Conservation (phyloP, 768 basidiomycete species). For the Daedaleopsis sinensis region DNA sequence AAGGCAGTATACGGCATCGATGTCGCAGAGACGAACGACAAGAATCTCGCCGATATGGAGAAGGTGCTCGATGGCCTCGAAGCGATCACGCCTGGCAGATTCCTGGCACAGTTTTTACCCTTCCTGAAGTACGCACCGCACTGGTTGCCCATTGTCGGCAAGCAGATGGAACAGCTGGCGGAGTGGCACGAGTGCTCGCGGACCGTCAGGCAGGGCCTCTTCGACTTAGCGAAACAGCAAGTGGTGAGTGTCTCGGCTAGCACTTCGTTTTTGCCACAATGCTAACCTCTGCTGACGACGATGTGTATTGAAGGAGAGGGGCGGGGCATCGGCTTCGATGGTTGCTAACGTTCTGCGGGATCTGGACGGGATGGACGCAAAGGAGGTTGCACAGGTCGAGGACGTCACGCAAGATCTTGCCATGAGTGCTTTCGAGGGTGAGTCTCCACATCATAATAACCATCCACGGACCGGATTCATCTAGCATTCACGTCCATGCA, state of each 20-base stretch:
- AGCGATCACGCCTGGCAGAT: background rate
- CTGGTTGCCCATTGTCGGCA: slow-evolving; percentile 10
- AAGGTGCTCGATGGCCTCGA: slow-evolving; percentile 5
- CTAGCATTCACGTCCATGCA: no score
- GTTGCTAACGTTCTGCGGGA: background rate
- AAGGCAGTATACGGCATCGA: slow-evolving; percentile 22
- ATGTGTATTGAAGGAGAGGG: background rate
- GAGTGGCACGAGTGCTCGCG: background rate
- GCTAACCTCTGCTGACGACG: background rate
- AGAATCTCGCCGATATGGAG: slow-evolving; percentile 17
- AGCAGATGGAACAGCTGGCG: background rate
- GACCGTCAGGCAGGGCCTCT: background rate
- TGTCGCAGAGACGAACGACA: slow-evolving; percentile 18
- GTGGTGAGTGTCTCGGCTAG: background rate
- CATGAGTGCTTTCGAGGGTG: slow-evolving; percentile 6
- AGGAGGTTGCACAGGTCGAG: background rate
- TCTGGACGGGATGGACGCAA: background rate
- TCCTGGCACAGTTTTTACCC: slow-evolving; percentile 5
- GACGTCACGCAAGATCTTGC: background rate
- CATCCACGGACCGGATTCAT: background rate
- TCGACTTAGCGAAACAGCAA: background rate
- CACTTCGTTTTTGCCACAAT: no score
- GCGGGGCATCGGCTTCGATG: background rate
- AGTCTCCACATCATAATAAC: no score
- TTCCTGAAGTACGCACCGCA: background rate